Evolutionary conservation across 2,329 filamentous ascomycete species (phyloP), one percentile per base, ranked within the genome.

Genomic region (Epichloe festucae): DNA sequence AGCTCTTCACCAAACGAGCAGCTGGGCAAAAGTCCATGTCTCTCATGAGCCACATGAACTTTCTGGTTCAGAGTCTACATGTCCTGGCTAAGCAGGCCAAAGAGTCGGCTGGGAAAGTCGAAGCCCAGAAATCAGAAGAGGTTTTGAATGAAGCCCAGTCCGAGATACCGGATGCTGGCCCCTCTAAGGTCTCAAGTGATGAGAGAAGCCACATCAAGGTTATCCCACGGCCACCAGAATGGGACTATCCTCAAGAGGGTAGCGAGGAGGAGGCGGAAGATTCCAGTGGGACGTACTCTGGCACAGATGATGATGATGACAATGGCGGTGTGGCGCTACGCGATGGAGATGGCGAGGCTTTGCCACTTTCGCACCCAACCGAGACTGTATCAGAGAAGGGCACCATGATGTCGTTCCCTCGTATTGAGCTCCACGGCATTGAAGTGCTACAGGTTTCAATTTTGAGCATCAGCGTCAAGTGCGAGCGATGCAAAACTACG

Each of bases 211-310:
- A 91, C 60, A 69, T 93, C 47, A 77, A 84, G 54, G 70, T 85
- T 53, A 87, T 93, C 50, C 78, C 85, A 11, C 75, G 87, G 7
- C 88, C 88, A 10, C 85, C 85, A 0, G 88, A 94, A 65, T 94
- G 88, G 88, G 66, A 66, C 31, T 62, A 70, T 3, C 70, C 67
- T 11, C 65, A 67, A 19, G 71, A 70, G 12, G 68, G 69, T 14
- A 35, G 44, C 44, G 74, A 75, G 11, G 49, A 51, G 14, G 43
- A 70, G 12, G 68, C 68, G 12, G 74, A 75, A 7, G 40, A 48
- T 14, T 47, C 38, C 5, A 15, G 34, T 4, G 41, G 8, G 19
- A 41, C 35, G 46, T 74, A 68, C 5, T 71, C 72, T 31, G 69
- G 71, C 23, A 66, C 69, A 8, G 69, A 70, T 10, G 67, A 69